Evolutionary conservation across 1,139 yeast species (phyloP).

Genomic region (Candida labiduridarum): DNA sequence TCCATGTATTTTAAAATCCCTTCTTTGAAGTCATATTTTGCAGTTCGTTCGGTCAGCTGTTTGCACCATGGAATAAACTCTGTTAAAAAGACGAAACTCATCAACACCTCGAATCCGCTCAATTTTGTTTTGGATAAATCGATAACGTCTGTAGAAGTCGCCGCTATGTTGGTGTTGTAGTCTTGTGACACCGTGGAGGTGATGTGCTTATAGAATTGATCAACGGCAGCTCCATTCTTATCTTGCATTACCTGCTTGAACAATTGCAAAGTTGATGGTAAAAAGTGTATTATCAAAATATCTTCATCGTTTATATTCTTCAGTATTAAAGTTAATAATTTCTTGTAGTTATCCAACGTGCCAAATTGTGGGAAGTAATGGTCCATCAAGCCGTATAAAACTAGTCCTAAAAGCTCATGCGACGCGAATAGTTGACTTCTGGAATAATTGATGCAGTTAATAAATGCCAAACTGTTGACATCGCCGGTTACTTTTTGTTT

Average conservation of each 20-base stretch:
- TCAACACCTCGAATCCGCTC: constrained; percentile 50
- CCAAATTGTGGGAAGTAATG: constrained; percentile 36
- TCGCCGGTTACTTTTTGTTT: constrained; percentile 55
- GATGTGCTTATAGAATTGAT: constrained; percentile 29
- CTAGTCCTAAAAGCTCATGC: constrained; percentile 73
- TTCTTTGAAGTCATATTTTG: constrained; percentile 54
- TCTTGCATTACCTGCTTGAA: constrained; percentile 31
- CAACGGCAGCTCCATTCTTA: constrained; percentile 26
- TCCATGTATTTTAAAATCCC: constrained; percentile 42
- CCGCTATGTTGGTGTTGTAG: constrained; percentile 20
- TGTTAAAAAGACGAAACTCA: constrained; percentile 62
- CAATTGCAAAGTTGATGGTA: constrained; percentile 61
- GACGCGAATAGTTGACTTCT: constrained; percentile 63
- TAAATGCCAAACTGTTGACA: constrained; percentile 48
- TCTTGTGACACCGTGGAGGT: constrained; percentile 23
- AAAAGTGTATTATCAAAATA: constrained; percentile 58
- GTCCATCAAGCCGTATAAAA: constrained; percentile 54
- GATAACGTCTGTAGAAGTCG: constrained; percentile 30
- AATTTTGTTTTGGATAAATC: constrained; percentile 54
- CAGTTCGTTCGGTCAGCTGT: constrained; percentile 44
- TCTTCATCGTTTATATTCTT: constrained; percentile 59
- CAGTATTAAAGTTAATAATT: constrained; percentile 31
- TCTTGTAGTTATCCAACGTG: constrained; percentile 34
- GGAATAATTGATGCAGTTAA: constrained; percentile 57
- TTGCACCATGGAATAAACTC: constrained; percentile 76